Base-by-base conservation (phyloP, 164 flowering plant genomes). In the Pachysandra terminalis region DNA sequence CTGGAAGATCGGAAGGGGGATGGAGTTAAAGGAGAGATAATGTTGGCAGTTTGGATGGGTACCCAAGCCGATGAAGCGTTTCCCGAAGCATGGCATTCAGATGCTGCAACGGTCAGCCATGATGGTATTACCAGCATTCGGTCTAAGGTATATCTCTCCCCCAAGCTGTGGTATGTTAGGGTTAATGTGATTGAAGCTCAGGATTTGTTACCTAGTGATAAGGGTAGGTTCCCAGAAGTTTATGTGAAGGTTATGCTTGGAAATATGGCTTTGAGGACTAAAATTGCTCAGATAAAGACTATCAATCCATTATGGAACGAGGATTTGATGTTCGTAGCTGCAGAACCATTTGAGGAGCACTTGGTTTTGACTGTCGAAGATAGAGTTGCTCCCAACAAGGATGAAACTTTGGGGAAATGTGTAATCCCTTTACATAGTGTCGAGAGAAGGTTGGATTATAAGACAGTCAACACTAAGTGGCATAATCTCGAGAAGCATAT, bases 41-140 rank as follows among this genome's bases (percentile, higher is more conserved):
- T 90, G 96, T 66, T 88, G 67, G 91, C 96, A 67, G 93, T 90
- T 54, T 90, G 96, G 96, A 83, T 83, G 85, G 96, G 96, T 19
- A 90, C 93, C 67, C 96, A 88, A 61, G 96, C 96, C 0, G 96
- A 90, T 60, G 93, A 90, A 73, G 88, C 96, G 14, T 90, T 88
- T 63, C 85, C 96, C 14, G 93, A 86, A 55, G 90, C 93, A 1
- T 86, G 90, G 90, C 93, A 90, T 70, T 84, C 93, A 0, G 93
- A 90, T 81, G 96, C 96, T 21, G 93, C 90, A 2, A 21, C 82
- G 0, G 91, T 86, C 26, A 70, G 84, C 19, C 68, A 80, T 23
- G 91, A 83, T 40, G 85, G 76, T 19, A 71, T 83, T 59, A 67
- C 83, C 9, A 76, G 75, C 68, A 83, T 87, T 54, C 75, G 96